phyloP scores from a whole-genome alignment of 116 monocot genomes.

The Zostera marina region DNA sequence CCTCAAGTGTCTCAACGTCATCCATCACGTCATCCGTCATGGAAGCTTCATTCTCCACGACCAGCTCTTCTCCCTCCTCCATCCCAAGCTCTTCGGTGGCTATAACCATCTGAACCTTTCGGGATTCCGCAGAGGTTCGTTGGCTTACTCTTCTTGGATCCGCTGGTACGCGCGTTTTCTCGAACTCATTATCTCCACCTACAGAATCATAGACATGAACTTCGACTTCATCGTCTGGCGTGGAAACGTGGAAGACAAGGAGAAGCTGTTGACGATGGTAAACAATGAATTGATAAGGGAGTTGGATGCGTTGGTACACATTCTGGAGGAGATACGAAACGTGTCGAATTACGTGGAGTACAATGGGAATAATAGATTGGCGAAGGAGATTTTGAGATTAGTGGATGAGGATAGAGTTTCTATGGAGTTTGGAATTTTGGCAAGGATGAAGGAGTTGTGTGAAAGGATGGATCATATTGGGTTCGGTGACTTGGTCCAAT shows the following conservation, averaged over 20 bases:
- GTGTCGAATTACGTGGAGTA: slow-evolving; percentile 1
- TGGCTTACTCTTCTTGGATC: slow-evolving; percentile 14
- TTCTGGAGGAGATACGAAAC: slow-evolving; percentile 18
- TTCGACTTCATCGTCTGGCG: slow-evolving; percentile 1
- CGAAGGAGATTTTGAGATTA: slow-evolving; percentile 12
- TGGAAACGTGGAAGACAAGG: background rate
- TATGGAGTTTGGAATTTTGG: slow-evolving; percentile 12
- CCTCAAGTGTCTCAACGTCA: slow-evolving; percentile 40
- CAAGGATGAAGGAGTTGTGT: slow-evolving; percentile 23
- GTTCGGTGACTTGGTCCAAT: slow-evolving; percentile 26
- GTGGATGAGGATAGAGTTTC: slow-evolving; percentile 22
- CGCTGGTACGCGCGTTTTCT: slow-evolving; percentile 41
- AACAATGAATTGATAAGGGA: slow-evolving; percentile 20
- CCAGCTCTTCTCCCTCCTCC: slow-evolving; percentile 28
- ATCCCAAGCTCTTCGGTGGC: slow-evolving; percentile 18
- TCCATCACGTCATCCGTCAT: slow-evolving; percentile 25
- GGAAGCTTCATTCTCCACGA: slow-evolving; percentile 41
- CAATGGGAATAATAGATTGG: slow-evolving; percentile 1
- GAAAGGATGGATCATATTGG: slow-evolving; percentile 17
- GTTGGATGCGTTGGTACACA: slow-evolving; percentile 14
- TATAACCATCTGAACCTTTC: slow-evolving; percentile 23
- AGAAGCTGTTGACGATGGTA: slow-evolving; percentile 7
- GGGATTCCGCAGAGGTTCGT: slow-evolving; percentile 14
- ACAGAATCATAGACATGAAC: background rate
- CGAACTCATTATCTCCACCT: slow-evolving; percentile 23